These are phyloP conservation scores for Cichorium intybus DNA, from an alignment of 140 eudicot species.

Conservation along the genomic window DNA sequence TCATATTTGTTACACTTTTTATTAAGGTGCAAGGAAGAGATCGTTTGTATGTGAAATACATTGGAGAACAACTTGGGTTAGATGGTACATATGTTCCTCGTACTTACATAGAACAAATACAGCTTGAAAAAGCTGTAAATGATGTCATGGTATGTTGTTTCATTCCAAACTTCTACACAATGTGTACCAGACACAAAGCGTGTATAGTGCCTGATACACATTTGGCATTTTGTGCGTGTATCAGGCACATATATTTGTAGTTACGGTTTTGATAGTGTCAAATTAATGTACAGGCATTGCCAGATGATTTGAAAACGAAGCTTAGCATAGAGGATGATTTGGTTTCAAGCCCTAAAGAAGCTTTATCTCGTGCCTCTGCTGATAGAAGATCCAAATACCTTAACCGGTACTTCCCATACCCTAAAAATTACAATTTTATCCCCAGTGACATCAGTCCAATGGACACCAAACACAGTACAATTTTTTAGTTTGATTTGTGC, in stretches of 20 bases:
- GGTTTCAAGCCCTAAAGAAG: slow-evolving; percentile 88
- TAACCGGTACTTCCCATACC: slow-evolving; percentile 44
- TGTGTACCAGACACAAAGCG: neutral
- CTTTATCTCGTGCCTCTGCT: slow-evolving; percentile 88
- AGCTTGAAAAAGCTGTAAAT: slow-evolving; percentile 76
- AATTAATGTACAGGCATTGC: slow-evolving; percentile 57
- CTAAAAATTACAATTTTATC: too few species aligned
- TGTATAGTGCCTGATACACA: neutral
- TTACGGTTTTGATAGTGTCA: slow-evolving; percentile 20
- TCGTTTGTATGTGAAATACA: slow-evolving; percentile 63
- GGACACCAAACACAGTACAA: neutral
- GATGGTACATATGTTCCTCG: slow-evolving; percentile 93
- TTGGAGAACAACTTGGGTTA: slow-evolving; percentile 83
- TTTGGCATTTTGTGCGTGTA: neutral
- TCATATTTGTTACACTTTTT: slow-evolving; percentile 11
- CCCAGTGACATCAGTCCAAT: neutral
- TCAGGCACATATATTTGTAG: neutral
- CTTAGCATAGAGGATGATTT: slow-evolving; percentile 84
- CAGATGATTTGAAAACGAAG: slow-evolving; percentile 92
- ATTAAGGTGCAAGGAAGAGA: slow-evolving; percentile 95
- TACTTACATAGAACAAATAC: slow-evolving; percentile 95
- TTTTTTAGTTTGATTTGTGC: slow-evolving; percentile 3
- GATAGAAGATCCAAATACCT: slow-evolving; percentile 79
- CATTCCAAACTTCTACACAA: neutral
- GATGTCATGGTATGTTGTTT: slow-evolving; percentile 74